phyloP scores from a whole-genome alignment of 2,329 filamentous ascomycete species.

The Ceratocystis colombiana region DNA sequence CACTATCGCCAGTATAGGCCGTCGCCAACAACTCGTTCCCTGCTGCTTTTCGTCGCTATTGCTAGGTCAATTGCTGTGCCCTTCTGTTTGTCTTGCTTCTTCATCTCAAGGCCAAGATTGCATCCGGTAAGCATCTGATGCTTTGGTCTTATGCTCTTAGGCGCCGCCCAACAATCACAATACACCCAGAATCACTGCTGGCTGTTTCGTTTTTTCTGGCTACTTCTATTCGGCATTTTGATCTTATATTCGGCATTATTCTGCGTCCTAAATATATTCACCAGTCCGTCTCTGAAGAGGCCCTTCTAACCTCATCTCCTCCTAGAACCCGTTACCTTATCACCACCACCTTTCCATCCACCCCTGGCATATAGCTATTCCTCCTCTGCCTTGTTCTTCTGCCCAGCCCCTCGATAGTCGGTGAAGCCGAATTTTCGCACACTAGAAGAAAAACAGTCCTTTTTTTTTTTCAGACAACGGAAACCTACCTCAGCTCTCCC shows the following conservation, averaged over 20 bases:
- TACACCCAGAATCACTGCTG: neutral
- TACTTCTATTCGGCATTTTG: neutral
- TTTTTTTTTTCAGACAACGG: neutral
- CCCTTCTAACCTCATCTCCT: neutral
- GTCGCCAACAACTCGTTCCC: neutral
- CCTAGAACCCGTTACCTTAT: neutral
- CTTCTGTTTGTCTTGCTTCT: neutral
- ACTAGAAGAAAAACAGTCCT: slow-evolving; percentile 17
- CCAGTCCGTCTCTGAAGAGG: too few relatives aligned
- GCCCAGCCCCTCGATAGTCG: slow-evolving; percentile 26
- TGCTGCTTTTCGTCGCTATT: neutral
- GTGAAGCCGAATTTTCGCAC: slow-evolving; percentile 22
- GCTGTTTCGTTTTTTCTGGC: neutral
- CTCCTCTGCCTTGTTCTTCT: neutral
- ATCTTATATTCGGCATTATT: neutral
- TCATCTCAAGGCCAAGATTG: neutral
- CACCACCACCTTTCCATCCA: neutral
- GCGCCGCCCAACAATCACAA: neutral
- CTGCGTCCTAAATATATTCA: neutral
- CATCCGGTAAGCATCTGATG: neutral
- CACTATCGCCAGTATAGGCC: neutral
- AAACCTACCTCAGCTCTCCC: neutral
- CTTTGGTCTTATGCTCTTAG: neutral
- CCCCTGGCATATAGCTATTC: slow-evolving; percentile 1
- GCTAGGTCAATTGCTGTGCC: neutral